Percentiles rank a stretch among this genome's conserved stretches.
Conservation (phyloP, 768 basidiomycete species). For the Auriscalpium vulgare region DNA sequence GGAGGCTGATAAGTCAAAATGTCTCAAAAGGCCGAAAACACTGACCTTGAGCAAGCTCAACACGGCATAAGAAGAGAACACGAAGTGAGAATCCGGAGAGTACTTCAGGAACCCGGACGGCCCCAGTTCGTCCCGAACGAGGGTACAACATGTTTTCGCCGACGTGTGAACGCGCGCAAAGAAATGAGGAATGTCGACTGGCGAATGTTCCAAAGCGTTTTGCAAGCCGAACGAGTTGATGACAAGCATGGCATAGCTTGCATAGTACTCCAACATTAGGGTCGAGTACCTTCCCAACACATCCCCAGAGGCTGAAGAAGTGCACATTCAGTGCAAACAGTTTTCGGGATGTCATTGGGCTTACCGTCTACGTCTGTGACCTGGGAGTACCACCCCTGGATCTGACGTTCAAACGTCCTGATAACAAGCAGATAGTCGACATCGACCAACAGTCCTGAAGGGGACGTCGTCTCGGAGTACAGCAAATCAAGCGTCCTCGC, state of each 20-base stretch:
- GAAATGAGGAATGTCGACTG: slow-evolving; percentile 74
- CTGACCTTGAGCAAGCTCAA: slow-evolving; percentile 84
- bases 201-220: slow-evolving; percentile 78
- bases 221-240: slow-evolving; percentile 95
- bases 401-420: slow-evolving; percentile 77
- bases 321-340: background rate
- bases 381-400: slow-evolving; percentile 55
- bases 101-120: slow-evolving; percentile 74
- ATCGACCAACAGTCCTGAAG: slow-evolving; percentile 76
- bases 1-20: background rate
- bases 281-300: slow-evolving; percentile 34
- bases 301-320: background rate
- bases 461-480: slow-evolving; percentile 72
- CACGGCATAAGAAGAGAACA: slow-evolving; percentile 89
- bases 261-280: slow-evolving; percentile 64
- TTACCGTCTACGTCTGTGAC: slow-evolving; percentile 24
- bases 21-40: background rate
- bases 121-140: slow-evolving; percentile 74
- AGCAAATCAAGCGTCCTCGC: slow-evolving; percentile 85
- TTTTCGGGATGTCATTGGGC: background rate
- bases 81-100: slow-evolving; percentile 86
- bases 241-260: slow-evolving; percentile 79
- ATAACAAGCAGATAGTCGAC: slow-evolving; percentile 82
- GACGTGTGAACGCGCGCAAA: slow-evolving; percentile 71
- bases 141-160: slow-evolving; percentile 58